phyloP scores from a whole-genome alignment of 2,329 filamentous ascomycete species.

The Diaporthe citri region DNA sequence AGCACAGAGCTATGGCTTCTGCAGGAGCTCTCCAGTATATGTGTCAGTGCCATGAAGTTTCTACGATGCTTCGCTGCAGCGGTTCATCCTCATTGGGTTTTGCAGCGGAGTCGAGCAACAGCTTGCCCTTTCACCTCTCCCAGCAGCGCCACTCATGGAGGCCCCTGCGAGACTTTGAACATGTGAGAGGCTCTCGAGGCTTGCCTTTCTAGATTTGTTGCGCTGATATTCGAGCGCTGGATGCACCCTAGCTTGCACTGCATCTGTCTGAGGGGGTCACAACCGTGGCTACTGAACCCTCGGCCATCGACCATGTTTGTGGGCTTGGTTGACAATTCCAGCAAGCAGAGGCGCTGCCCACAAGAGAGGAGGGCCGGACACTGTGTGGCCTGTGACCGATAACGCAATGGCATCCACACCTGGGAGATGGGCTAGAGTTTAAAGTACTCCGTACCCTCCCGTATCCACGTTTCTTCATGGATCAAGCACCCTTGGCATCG shows the following conservation, averaged over 20 bases:
- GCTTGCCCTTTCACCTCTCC: not conserved
- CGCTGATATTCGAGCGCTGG: slow-evolving; percentile 15
- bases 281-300: not conserved
- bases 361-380: not conserved
- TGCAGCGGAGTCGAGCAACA: slow-evolving; percentile 1
- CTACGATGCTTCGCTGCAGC: slow-evolving; percentile 2
- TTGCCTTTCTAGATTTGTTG: slow-evolving; percentile 2
- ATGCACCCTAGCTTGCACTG: not conserved
- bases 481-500: slow-evolving; percentile 31
- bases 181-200: not conserved
- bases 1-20: slow-evolving; percentile 19
- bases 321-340: not conserved
- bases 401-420: slow-evolving; percentile 27
- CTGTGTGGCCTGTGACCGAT: slow-evolving; percentile 31
- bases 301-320: slow-evolving; percentile 16
- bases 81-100: slow-evolving; percentile 12
- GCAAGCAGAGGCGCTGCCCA: not conserved
- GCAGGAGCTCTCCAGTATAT: slow-evolving; percentile 13
- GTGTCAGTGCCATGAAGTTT: slow-evolving; percentile 15
- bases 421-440: slow-evolving; percentile 20
- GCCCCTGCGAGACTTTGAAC: slow-evolving; percentile 5
- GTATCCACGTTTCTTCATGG: slow-evolving; percentile 30
- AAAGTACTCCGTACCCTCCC: slow-evolving; percentile 14
- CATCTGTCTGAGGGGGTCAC: not conserved
- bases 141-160: not conserved